Evolutionary conservation across 2,329 filamentous ascomycete genomes (phyloP).

Genomic region (Anthostomella pinea): DNA sequence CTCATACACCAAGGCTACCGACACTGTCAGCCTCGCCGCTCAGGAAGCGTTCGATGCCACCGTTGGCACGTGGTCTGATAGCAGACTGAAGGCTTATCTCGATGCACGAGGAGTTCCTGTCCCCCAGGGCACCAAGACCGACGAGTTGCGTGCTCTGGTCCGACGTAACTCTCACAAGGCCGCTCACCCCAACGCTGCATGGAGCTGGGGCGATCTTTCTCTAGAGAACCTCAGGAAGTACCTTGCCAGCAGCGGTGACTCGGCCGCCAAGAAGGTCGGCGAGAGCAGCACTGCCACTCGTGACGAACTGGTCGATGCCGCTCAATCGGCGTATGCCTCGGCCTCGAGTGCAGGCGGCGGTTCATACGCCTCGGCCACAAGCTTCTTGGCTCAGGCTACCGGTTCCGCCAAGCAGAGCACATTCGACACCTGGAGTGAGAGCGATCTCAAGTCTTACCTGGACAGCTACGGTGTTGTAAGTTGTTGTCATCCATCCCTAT

Average conservation of each 20-base stretch:
- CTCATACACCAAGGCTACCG: constrained; percentile 72
- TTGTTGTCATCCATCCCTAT: constrained; percentile 1
- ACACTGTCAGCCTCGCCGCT: constrained; percentile 59
- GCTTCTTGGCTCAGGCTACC: constrained; percentile 65
- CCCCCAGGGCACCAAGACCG: constrained; percentile 66
- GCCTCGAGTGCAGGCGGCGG: constrained; percentile 57
- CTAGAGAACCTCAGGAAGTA: constrained; percentile 66
- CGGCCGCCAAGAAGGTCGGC: constrained; percentile 55
- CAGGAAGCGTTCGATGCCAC: constrained; percentile 66
- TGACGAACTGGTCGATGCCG: constrained; percentile 68
- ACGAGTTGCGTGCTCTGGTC: constrained; percentile 73
- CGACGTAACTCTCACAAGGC: constrained; percentile 71
- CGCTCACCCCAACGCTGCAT: constrained; percentile 63
- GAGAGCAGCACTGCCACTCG: constrained; percentile 64
- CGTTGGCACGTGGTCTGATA: constrained; percentile 67
- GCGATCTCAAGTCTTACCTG: constrained; percentile 74
- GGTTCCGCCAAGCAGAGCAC: constrained; percentile 60
- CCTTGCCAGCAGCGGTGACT: constrained; percentile 50
- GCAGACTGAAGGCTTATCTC: constrained; percentile 72
- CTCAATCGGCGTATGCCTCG: constrained; percentile 57
- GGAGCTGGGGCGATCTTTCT: constrained; percentile 78
- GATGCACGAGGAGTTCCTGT: constrained; percentile 75
- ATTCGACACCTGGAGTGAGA: constrained; percentile 72
- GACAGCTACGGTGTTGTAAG: constrained; percentile 71
- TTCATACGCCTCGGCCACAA: constrained; percentile 66